Percentiles rank a stretch among this genome's conserved stretches.
Conservation (phyloP, 805 yeast species). For the Lipomyces anomalus region DNA sequence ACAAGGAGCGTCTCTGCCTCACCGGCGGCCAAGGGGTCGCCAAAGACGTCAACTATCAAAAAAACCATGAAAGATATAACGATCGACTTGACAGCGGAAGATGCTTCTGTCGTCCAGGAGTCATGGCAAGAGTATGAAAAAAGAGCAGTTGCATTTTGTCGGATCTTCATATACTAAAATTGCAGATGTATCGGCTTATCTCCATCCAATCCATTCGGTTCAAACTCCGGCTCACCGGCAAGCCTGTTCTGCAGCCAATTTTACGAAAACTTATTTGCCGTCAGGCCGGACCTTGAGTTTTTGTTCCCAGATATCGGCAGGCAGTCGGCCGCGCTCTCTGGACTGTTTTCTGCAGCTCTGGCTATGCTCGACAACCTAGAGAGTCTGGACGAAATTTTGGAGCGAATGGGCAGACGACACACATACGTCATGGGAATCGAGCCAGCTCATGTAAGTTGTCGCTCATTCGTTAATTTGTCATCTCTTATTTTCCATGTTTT, state of each 20-base stretch:
- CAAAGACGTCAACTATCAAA: no score
- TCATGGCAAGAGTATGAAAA: slow-evolving; percentile 15
- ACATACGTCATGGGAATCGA: slow-evolving; percentile 54
- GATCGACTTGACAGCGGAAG: slow-evolving; percentile 19
- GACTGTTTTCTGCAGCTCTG: slow-evolving; percentile 52
- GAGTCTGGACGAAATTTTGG: slow-evolving; percentile 46
- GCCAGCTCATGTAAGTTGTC: slow-evolving; percentile 32
- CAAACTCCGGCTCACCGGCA: slow-evolving; percentile 16
- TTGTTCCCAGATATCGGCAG: slow-evolving; percentile 54
- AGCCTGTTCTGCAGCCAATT: slow-evolving; percentile 51
- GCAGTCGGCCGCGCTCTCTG: slow-evolving; percentile 60
- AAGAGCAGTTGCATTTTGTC: not conserved
- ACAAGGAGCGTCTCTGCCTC: not conserved
- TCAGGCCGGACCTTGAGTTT: slow-evolving; percentile 45
- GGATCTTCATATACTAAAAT: not conserved
- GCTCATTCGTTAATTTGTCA: not conserved
- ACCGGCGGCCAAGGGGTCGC: not conserved
- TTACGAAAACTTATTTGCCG: slow-evolving; percentile 47
- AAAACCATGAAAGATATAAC: slow-evolving; percentile 14
- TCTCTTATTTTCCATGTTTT: not conserved
- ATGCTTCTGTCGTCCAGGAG: slow-evolving; percentile 15
- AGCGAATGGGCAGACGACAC: slow-evolving; percentile 52
- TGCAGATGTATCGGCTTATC: slow-evolving; percentile 16
- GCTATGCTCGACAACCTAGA: slow-evolving; percentile 48
- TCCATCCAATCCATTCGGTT: slow-evolving; percentile 8